Percentiles rank a stretch among this genome's conserved stretches.
Conservation (phyloP, 306 rosid genomes). For the Trichosanthes truncata region DNA sequence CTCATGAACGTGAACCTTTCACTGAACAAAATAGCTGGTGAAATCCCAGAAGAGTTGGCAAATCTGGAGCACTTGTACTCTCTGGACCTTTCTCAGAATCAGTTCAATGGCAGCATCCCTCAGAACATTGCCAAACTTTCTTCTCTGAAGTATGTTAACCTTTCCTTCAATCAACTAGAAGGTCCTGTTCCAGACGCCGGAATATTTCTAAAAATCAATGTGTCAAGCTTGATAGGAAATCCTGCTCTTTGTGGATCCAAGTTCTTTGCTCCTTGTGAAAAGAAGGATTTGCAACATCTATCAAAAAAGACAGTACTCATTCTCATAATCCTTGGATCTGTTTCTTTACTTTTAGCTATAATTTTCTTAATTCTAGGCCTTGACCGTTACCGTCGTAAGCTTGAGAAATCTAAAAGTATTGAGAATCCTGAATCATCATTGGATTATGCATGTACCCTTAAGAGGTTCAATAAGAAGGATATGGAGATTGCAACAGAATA, state of each 20-base stretch:
- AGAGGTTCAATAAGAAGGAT: conserved; percentile 47
- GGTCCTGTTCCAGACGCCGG: conserved; percentile 59
- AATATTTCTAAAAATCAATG: conserved; percentile 40
- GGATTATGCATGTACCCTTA: conserved; percentile 31
- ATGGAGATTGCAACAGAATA: conserved; percentile 53
- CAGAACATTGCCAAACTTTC: conserved; percentile 40
- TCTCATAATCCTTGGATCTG: not conserved
- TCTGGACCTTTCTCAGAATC: conserved; percentile 73
- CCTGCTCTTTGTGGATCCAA: conserved; percentile 60
- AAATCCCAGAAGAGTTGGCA: conserved; percentile 41
- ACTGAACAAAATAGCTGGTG: conserved; percentile 53
- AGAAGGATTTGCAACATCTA: conserved; percentile 20
- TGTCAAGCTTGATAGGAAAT: conserved; percentile 53
- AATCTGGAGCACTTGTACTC: conserved; percentile 42
- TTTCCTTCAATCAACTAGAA: conserved; percentile 72
- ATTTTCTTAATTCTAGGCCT: not conserved
- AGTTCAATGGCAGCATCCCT: conserved; percentile 54
- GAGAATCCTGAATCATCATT: conserved; percentile 27
- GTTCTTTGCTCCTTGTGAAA: conserved; percentile 34
- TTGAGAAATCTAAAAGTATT: conserved; percentile 31
- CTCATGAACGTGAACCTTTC: conserved; percentile 65
- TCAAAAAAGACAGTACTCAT: not conserved
- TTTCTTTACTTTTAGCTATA: not conserved
- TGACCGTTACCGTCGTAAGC: not conserved
- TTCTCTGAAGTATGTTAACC: conserved; percentile 45